Percentiles rank a stretch among this genome's conserved stretches.
Conservation (phyloP, 1,139 yeast species). For the Ogataea hybrid region DNA sequence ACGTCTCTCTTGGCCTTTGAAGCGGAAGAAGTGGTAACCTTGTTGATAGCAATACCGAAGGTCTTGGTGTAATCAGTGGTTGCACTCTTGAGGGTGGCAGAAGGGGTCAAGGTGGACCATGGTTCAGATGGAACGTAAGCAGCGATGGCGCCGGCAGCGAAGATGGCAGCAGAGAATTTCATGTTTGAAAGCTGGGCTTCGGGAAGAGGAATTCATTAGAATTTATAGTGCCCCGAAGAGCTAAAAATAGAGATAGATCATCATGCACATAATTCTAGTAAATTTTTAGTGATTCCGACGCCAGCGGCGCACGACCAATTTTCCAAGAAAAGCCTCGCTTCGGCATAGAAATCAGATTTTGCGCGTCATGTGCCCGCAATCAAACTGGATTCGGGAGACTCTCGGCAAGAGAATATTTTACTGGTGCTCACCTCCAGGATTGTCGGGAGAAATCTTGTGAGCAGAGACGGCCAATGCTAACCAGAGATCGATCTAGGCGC, state of each 20-base stretch:
- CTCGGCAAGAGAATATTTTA: background rate
- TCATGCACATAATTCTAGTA: conserved; percentile 3
- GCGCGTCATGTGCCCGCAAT: background rate
- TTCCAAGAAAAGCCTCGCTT: background rate
- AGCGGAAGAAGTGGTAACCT: conserved; percentile 35
- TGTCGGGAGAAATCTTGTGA: background rate
- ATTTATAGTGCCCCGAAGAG: conserved; percentile 2
- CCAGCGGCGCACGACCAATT: conserved; percentile 2
- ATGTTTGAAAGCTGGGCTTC: conserved; percentile 27
- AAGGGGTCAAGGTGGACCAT: conserved; percentile 71
- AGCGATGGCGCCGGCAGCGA: conserved; percentile 53
- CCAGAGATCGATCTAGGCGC: background rate
- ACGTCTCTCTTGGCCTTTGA: conserved; percentile 10
- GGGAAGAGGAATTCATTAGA: background rate
- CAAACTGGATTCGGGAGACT: background rate
- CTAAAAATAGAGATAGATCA: conserved; percentile 7
- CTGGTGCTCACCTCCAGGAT: conserved; percentile 10
- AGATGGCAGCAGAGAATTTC: too few relatives aligned
- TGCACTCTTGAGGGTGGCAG: conserved; percentile 55
- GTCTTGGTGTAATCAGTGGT: conserved; percentile 56
- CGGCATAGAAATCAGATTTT: background rate
- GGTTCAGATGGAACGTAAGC: conserved; percentile 70
- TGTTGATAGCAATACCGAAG: conserved; percentile 70
- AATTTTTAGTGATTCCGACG: conserved; percentile 5
- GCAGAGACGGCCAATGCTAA: too few relatives aligned